Evolutionary conservation across 2,329 filamentous ascomycete genomes (phyloP).

Genomic region (Verticillium longisporum): DNA sequence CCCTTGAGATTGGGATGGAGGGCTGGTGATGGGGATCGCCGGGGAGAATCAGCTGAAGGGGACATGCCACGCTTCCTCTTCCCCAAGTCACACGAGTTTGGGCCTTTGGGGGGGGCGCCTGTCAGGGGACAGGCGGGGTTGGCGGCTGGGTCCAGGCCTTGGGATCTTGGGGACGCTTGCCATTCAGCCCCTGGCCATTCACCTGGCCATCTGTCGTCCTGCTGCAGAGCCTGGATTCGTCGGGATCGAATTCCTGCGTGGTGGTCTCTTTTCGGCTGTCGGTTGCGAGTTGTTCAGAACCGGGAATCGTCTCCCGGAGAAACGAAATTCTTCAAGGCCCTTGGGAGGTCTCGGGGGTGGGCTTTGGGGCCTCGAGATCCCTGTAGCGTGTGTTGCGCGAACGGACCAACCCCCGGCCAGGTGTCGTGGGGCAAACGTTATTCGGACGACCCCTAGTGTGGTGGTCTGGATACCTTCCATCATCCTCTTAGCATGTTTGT

Average conservation of each 20-base stretch:
- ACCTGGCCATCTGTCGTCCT: not conserved
- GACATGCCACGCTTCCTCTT: not conserved
- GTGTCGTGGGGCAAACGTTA: not conserved
- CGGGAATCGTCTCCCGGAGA: not conserved
- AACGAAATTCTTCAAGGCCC: not conserved
- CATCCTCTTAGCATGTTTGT: not conserved
- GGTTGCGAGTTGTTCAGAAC: not conserved
- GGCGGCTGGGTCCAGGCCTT: not conserved
- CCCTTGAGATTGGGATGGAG: not conserved
- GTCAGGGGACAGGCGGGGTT: not conserved
- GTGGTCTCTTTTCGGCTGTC: not conserved
- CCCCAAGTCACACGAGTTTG: no score
- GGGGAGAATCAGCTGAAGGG: not conserved
- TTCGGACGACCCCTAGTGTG: not conserved
- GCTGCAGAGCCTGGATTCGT: not conserved
- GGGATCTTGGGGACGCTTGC: not conserved
- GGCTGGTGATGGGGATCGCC: not conserved
- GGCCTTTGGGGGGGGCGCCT: no score
- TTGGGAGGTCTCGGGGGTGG: not conserved
- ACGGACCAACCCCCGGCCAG: not conserved
- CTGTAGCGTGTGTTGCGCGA: not conserved
- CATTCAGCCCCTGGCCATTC: not conserved
- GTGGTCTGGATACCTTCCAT: not conserved
- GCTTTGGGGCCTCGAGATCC: not conserved
- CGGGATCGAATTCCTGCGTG: not conserved